Conservation (phyloP, 768 basidiomycete species). For the Pholiota conissans region DNA sequence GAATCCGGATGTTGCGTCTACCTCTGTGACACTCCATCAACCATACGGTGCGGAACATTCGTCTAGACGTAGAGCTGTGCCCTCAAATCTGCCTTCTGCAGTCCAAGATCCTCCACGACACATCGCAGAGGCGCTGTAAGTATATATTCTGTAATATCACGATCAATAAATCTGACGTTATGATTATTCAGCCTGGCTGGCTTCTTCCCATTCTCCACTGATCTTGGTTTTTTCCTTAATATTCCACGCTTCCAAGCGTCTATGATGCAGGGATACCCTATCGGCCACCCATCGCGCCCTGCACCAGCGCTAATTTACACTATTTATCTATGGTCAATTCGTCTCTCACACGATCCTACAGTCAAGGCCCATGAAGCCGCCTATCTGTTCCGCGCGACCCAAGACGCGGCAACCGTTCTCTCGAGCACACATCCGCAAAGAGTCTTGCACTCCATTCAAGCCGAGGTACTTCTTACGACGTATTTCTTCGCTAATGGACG, state of each 20-base stretch:
- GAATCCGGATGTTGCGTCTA: conserved; percentile 27
- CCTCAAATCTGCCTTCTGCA: background rate
- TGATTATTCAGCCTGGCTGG: conserved; percentile 25
- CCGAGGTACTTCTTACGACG: conserved; percentile 53
- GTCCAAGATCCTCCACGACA: conserved; percentile 31
- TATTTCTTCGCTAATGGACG: conserved; percentile 56
- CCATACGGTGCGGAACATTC: conserved; percentile 31
- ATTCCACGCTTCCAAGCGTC: conserved; percentile 42
- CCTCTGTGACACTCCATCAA: conserved; percentile 32
- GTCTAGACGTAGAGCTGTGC: conserved; percentile 1
- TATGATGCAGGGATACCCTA: conserved; percentile 28
- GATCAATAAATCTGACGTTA: conserved; percentile 5
- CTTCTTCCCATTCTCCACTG: conserved; percentile 49
- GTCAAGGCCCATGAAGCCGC: conserved; percentile 28
- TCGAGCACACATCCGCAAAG: conserved; percentile 38
- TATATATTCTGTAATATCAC: background rate
- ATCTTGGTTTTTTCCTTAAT: conserved; percentile 62
- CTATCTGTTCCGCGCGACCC: conserved; percentile 44
- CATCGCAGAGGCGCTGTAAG: conserved; percentile 33
- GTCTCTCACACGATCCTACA: conserved; percentile 28
- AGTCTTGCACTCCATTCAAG: conserved; percentile 51
- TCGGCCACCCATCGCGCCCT: conserved; percentile 34
- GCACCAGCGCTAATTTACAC: conserved; percentile 37
- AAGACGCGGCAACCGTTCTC: conserved; percentile 36
- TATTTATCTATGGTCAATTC: conserved; percentile 39